Percentiles rank a stretch among this genome's conserved stretches.
phyloP scores from a whole-genome alignment of 441 rosid genomes.

The Dalechampia spathulata region DNA sequence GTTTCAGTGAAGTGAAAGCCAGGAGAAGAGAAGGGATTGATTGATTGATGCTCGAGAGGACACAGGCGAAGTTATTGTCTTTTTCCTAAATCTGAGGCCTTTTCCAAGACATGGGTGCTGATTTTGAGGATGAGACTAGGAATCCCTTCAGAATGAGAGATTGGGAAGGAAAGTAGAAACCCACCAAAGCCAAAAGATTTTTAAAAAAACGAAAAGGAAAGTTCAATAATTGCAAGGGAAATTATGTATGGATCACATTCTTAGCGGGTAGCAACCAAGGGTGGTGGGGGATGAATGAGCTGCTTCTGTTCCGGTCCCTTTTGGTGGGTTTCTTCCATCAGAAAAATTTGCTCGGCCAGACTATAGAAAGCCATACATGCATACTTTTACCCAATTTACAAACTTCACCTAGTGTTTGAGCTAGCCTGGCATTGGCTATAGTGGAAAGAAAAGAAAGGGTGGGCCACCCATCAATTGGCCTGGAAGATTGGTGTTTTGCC shows the following conservation, averaged over 20 bases:
- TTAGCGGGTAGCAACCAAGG: constrained; percentile 18
- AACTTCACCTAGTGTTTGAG: constrained; percentile 18
- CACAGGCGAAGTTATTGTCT: constrained; percentile 4
- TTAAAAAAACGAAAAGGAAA: not conserved
- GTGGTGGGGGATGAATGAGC: constrained; percentile 5
- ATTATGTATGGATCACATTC: constrained; percentile 20
- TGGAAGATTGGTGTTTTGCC: constrained; percentile 1
- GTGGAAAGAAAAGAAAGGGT: constrained; percentile 2
- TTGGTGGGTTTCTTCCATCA: constrained; percentile 16
- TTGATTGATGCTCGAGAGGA: not conserved
- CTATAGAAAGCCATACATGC: constrained; percentile 1
- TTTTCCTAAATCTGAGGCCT: constrained; percentile 7
- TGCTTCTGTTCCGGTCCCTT: constrained; percentile 12
- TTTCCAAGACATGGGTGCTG: constrained; percentile 22
- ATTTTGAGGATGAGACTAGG: constrained; percentile 15
- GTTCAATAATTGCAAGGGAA: constrained; percentile 21
- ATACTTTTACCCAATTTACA: constrained; percentile 11
- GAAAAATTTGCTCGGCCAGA: constrained; percentile 7
- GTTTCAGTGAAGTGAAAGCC: not conserved
- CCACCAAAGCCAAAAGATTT: constrained; percentile 9
- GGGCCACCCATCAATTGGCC: constrained; percentile 15
- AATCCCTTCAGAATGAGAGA: constrained; percentile 5
- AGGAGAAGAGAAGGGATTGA: not conserved
- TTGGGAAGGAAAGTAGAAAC: constrained; percentile 5
- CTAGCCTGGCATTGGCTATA: constrained; percentile 32